These are phyloP conservation scores for Allantophomopsis lycopodina DNA, from an alignment of 2,329 filamentous ascomycete species.

Conservation along the genomic window DNA sequence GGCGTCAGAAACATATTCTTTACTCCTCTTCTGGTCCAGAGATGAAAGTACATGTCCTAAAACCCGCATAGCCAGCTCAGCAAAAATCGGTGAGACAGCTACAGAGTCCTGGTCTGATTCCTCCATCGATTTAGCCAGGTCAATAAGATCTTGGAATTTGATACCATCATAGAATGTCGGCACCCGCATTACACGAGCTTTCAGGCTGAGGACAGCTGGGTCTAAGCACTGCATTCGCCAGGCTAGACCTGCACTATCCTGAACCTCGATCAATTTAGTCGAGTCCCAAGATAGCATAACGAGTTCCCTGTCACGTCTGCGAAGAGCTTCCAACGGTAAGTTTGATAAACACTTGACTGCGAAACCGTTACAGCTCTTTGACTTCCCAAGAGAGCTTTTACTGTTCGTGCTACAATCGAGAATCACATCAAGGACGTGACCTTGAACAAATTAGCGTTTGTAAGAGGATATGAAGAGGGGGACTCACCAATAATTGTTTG, in stretches of 20 bases:
- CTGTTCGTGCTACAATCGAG: constrained; percentile 7
- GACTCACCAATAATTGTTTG: constrained; percentile 9
- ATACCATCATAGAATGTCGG: constrained; percentile 36
- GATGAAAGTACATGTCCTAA: constrained; percentile 12
- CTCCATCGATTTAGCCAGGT: constrained; percentile 14
- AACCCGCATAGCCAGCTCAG: constrained; percentile 12
- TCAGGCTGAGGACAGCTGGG: constrained; percentile 25
- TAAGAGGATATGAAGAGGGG: background rate
- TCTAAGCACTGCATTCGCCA: constrained; percentile 3
- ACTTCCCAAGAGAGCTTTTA: constrained; percentile 7
- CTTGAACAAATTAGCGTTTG: constrained; percentile 4
- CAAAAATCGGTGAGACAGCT: constrained; percentile 9
- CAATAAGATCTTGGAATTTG: constrained; percentile 22
- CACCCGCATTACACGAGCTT: constrained; percentile 33
- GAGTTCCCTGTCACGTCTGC: constrained; percentile 27
- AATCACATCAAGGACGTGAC: constrained; percentile 13
- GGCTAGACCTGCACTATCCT: too few relatives aligned
- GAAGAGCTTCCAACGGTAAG: constrained; percentile 22
- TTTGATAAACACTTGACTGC: constrained; percentile 11
- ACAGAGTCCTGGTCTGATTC: constrained; percentile 1
- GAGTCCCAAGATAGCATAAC: constrained; percentile 18
- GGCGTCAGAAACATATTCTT: constrained; percentile 10
- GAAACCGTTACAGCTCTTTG: constrained; percentile 9
- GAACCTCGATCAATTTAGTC: too few relatives aligned
- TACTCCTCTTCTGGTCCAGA: constrained; percentile 14